phyloP scores from a whole-genome alignment of 1,284 basidiomycete species.

The Trametes hirsuta region DNA sequence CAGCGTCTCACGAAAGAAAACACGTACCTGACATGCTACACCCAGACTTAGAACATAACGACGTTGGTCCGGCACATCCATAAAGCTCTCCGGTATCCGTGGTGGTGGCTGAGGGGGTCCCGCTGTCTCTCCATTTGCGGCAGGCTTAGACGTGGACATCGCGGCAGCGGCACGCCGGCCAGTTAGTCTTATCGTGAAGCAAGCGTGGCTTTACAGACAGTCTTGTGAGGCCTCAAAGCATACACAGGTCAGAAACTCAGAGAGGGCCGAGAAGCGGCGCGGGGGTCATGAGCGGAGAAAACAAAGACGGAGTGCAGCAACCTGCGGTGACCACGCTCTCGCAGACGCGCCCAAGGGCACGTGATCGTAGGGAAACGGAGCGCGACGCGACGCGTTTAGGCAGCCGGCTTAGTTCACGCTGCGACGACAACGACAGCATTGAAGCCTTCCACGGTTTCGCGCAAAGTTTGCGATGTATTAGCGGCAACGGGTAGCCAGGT shows the following conservation, averaged over 20 bases:
- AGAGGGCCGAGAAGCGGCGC: not conserved
- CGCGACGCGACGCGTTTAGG: slow-evolving; percentile 6
- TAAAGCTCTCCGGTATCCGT: slow-evolving; percentile 38
- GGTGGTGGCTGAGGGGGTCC: slow-evolving; percentile 20
- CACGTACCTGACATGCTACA: slow-evolving; percentile 47
- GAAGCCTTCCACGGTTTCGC: not conserved
- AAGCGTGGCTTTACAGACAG: not conserved
- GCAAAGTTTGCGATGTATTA: not conserved
- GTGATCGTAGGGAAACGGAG: slow-evolving; percentile 16
- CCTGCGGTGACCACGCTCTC: not conserved
- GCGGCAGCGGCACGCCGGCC: slow-evolving; percentile 2
- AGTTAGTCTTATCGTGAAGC: not conserved
- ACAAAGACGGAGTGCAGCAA: slow-evolving; percentile 13
- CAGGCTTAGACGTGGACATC: slow-evolving; percentile 23
- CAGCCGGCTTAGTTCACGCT: too few species aligned
- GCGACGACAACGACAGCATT: too few species aligned
- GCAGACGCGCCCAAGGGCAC: slow-evolving; percentile 16
- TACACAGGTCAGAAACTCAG: not conserved
- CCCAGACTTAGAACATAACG: slow-evolving; percentile 50
- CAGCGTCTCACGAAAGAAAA: not conserved
- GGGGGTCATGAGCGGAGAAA: slow-evolving; percentile 9
- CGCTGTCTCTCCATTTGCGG: slow-evolving; percentile 10
- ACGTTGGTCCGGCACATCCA: slow-evolving; percentile 50
- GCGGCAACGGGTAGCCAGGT: not conserved
- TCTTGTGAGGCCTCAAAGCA: not conserved